These are phyloP conservation scores for Mortierella sp. DNA, from an alignment of 371 early-diverging fungal species.

Conservation along the genomic window DNA sequence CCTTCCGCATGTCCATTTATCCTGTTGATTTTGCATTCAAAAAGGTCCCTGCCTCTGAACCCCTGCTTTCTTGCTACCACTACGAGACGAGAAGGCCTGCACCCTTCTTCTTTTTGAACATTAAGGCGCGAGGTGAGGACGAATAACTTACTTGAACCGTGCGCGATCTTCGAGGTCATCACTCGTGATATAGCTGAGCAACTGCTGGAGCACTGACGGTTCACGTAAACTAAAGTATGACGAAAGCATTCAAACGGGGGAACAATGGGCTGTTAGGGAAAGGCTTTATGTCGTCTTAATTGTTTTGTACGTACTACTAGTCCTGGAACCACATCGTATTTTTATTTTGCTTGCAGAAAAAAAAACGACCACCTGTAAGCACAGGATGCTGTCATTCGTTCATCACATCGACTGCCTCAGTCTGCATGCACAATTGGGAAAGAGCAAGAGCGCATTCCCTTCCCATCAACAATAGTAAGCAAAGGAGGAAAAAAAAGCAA, in stretches of 20 bases:
- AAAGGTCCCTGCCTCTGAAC: not conserved
- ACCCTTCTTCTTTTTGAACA: not conserved
- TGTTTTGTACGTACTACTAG: too few relatives aligned
- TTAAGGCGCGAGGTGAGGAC: not conserved
- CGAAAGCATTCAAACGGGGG: not conserved
- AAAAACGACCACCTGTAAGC: not conserved
- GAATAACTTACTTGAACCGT: conserved; percentile 74
- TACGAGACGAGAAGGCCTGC: not conserved
- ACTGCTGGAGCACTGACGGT: conserved; percentile 68
- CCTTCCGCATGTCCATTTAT: not conserved
- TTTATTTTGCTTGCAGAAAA: not conserved
- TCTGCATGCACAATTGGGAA: not conserved
- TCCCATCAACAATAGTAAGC: not conserved
- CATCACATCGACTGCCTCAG: not conserved
- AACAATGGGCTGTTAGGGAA: conserved; percentile 2
- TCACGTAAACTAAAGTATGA: conserved; percentile 66
- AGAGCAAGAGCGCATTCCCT: not conserved
- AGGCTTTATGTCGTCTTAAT: not conserved
- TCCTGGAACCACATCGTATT: not conserved
- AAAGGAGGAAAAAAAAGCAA: not conserved
- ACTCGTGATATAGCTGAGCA: conserved; percentile 74
- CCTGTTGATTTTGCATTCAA: not conserved
- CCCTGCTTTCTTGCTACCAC: conserved; percentile 1
- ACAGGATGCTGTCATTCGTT: not conserved
- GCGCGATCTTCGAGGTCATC: conserved; percentile 77